Evolutionary conservation across 306 rosid species (phyloP), one percentile per base, ranked within the genome.

Genomic region (Castanea mollissima): DNA sequence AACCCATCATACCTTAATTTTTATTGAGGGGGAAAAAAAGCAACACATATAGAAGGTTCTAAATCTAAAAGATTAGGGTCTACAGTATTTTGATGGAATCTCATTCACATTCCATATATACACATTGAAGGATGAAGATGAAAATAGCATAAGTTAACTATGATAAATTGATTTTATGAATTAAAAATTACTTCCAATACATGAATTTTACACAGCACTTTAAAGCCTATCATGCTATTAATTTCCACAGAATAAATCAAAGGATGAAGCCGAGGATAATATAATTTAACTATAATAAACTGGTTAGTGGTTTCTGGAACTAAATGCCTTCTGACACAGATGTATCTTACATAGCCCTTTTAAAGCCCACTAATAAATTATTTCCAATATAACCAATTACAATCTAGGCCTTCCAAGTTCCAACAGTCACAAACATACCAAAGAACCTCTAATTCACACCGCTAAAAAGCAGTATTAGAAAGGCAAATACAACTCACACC

Each of bases 1-100:
- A 32, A 4, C 77, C 72, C 59, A 78, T 83, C 76, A 86, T 46
- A 76, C 20, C 68, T 74, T 78, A 63, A 14, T 9, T 71, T 41
- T 49, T 74, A 54, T 55, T 44, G 19, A 34, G 55, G 19, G 14
- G n/a, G 70, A n/a, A 32, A 35, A 52, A 41, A 69, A n/a, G 29
- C 13, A 55, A 86, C 74, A 38, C 15, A 18, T 67, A 56, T 67
- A 58, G 34, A 51, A 68, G 57, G 59, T 41, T 16, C 6, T 2
- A 63, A 56, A 54, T 74, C 65, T 49, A 67, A 3, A 12, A 76
- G 55, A 73, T 29, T 35, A 74, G 46, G 54, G 71, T 56, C 52
- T n/a, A 35, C 51, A 38, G 23, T 19, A n/a, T 19, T 18, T 18
- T 34, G 29, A 35, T 19, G 7, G 23, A 67, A 67, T 4, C 25